Percentiles rank a stretch among this genome's conserved stretches.
Evolutionary conservation across 164 flowering plant genomes (phyloP).

Genomic region (Macadamia tetraphylla): DNA sequence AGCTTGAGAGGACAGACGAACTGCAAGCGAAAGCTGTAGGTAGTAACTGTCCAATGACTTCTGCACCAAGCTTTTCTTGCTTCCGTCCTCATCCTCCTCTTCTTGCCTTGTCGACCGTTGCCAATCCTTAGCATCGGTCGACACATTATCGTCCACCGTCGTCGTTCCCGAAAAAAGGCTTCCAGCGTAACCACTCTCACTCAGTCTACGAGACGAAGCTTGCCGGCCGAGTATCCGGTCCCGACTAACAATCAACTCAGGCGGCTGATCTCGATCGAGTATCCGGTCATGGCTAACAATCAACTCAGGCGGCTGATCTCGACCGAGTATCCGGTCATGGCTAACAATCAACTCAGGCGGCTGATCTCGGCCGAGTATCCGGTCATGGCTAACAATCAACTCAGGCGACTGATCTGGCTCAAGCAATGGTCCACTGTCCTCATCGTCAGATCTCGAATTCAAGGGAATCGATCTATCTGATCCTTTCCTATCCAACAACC

Average conservation of each 20-base stretch:
- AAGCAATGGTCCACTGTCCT: conserved; percentile 29
- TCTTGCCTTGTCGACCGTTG: conserved; percentile 16
- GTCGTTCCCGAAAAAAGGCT: conserved; percentile 70
- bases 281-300: conserved; percentile 17
- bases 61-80: conserved; percentile 30
- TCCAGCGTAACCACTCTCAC: conserved; percentile 61
- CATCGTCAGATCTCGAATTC: conserved; percentile 23
- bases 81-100: conserved; percentile 13
- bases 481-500: conserved; percentile 38
- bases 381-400: conserved; percentile 18
- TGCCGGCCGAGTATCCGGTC: conserved; percentile 34
- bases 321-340: conserved; percentile 26
- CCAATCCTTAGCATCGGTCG: conserved; percentile 31
- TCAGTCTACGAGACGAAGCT: conserved; percentile 44
- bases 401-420: conserved; percentile 20
- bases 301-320: conserved; percentile 19
- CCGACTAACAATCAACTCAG: conserved; percentile 17
- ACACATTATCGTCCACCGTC: conserved; percentile 41
- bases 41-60: conserved; percentile 56
- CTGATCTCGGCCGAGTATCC: conserved; percentile 24
- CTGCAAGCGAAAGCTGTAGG: conserved; percentile 65
- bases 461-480: conserved; percentile 21
- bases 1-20: conserved; percentile 51
- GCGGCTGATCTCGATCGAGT: conserved; percentile 25
- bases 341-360: conserved; percentile 17